A percentile compares a stretch with the other conserved stretches of the same genome.
These are phyloP conservation scores for Phytophthora pisi DNA, from an alignment of 352 stramenopile genomes.

Conservation along the genomic window DNA sequence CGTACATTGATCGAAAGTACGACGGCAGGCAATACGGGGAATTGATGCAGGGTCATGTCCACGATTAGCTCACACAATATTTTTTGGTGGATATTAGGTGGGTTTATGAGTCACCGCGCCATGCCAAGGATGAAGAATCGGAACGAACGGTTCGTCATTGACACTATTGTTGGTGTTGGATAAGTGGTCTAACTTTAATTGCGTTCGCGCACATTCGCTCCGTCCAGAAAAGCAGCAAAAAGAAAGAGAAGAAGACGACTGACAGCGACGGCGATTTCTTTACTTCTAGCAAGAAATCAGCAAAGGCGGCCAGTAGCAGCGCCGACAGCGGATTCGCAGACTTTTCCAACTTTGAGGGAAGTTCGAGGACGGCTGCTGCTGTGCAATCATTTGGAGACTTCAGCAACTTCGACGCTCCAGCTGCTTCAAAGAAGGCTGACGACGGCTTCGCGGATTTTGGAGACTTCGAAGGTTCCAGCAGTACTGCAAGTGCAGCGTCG, in stretches of 20 bases:
- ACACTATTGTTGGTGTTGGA: background rate
- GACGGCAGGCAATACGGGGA: constrained; percentile 4
- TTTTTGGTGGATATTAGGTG: constrained; percentile 44
- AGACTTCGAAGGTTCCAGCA: constrained; percentile 48
- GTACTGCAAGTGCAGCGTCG: constrained; percentile 20
- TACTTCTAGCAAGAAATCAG: constrained; percentile 36
- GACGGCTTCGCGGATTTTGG: constrained; percentile 59
- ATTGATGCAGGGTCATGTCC: background rate
- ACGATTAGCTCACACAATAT: background rate
- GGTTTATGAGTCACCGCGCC: constrained; percentile 77
- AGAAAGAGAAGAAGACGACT: constrained; percentile 47
- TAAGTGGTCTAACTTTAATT: background rate
- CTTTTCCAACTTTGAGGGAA: constrained; percentile 74
- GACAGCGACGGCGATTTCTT: constrained; percentile 58
- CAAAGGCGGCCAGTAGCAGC: constrained; percentile 21
- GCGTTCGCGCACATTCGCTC: constrained; percentile 2
- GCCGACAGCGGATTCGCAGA: constrained; percentile 61
- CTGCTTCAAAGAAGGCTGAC: constrained; percentile 25
- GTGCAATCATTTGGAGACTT: constrained; percentile 53
- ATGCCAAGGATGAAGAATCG: constrained; percentile 50
- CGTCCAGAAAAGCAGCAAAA: constrained; percentile 50
- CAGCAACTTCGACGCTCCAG: constrained; percentile 48
- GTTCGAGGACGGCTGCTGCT: constrained; percentile 36
- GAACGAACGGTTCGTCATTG: constrained; percentile 40
- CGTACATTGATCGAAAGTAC: constrained; percentile 89